Conservation (phyloP, 176 grass and related monocot genomes). For the Carex cristatella region DNA sequence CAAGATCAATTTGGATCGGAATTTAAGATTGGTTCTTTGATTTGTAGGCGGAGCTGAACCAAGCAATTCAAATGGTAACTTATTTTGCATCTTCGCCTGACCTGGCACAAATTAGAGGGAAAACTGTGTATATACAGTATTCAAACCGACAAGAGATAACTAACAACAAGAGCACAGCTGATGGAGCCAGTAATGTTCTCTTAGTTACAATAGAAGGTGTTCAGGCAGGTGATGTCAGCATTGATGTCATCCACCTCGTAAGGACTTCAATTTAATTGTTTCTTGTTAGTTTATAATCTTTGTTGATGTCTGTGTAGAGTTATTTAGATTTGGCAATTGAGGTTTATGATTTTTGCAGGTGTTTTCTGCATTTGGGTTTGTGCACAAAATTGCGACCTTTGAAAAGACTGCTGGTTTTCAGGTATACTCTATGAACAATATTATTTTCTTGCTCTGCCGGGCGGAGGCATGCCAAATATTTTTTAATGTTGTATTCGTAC, state of each 20-base stretch:
- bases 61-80: constrained; percentile 92
- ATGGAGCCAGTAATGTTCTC: constrained; percentile 76
- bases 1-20: background rate
- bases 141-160: constrained; percentile 95
- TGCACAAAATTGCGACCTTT: constrained; percentile 99
- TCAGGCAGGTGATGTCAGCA: constrained; percentile 80
- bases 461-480: background rate
- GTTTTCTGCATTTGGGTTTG: constrained; percentile 95
- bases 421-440: constrained; percentile 28
- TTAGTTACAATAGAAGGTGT: constrained; percentile 89
- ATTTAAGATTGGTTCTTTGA: background rate
- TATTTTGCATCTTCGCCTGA: constrained; percentile 85
- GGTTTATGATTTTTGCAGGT: constrained; percentile 41
- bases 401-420: constrained; percentile 99
- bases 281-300: background rate
- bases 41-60: constrained; percentile 80
- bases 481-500: background rate
- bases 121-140: constrained; percentile 95
- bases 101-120: constrained; percentile 90
- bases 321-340: background rate
- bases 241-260: constrained; percentile 97
- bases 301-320: background rate
- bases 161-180: constrained; percentile 74
- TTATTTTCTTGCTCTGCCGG: background rate
- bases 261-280: constrained; percentile 15